Conservation (phyloP, 208 protist genomes). For the Acanthamoeba castellanii region DNA sequence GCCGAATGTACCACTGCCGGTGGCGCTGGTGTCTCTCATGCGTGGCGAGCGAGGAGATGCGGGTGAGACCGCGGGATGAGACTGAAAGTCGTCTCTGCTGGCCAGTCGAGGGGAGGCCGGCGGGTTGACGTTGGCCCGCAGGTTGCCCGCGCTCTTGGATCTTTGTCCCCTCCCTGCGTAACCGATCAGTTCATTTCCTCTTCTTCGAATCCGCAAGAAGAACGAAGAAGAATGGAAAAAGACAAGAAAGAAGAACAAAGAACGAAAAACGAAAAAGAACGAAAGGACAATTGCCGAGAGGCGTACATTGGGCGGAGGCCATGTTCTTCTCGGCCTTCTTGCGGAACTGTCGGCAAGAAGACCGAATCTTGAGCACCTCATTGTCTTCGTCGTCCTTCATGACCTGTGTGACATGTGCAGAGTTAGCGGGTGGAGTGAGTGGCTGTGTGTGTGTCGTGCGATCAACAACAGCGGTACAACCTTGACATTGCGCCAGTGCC, state of each 20-base stretch:
- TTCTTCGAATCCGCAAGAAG: too few species aligned
- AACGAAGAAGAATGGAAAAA: too few species aligned
- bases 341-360: slow-evolving; percentile 44
- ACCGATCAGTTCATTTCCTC: too few species aligned
- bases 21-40: background rate
- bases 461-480: background rate
- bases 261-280: background rate
- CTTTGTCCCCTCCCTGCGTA: background rate
- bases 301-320: background rate
- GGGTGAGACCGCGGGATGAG: background rate
- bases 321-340: slow-evolving; percentile 44
- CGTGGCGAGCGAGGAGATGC: background rate
- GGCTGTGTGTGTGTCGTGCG: too few species aligned
- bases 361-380: slow-evolving; percentile 1
- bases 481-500: slow-evolving; percentile 22
- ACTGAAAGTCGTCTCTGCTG: background rate
- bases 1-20: background rate
- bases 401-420: background rate
- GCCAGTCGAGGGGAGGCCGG: background rate
- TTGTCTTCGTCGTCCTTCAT: slow-evolving; percentile 39
- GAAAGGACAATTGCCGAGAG: background rate
- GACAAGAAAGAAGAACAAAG: background rate
- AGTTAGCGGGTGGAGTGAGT: background rate
- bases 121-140: background rate
- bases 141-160: slow-evolving; percentile 26